Evolutionary conservation across 1,139 yeast species (phyloP).

Genomic region (Nakaseomyces delphensis): DNA sequence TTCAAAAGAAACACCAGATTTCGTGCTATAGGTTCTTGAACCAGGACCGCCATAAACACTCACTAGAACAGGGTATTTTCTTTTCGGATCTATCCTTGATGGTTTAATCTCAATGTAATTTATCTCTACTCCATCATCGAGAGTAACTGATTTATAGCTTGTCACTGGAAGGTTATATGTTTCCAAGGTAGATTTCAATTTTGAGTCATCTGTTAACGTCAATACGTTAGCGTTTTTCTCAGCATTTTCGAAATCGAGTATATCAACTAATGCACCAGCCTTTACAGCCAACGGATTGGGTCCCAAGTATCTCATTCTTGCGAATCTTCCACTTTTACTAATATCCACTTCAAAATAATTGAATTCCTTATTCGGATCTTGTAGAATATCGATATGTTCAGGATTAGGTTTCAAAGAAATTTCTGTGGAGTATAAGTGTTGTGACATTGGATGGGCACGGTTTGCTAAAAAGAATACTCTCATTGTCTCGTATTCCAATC

Average conservation of each 20-base stretch:
- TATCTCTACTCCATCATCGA: conserved; percentile 43
- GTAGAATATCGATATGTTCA: conserved; percentile 14
- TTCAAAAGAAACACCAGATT: conserved; percentile 54
- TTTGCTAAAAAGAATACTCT: conserved; percentile 59
- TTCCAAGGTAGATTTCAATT: conserved; percentile 27
- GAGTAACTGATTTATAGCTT: conserved; percentile 39
- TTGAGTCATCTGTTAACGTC: conserved; percentile 26
- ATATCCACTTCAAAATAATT: conserved; percentile 24
- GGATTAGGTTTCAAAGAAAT: conserved; percentile 17
- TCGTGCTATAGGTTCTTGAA: conserved; percentile 57
- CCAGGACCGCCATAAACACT: conserved; percentile 95
- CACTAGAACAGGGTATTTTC: conserved; percentile 71
- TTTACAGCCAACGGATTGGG: conserved; percentile 22
- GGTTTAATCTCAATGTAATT: conserved; percentile 75
- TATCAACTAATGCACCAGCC: conserved; percentile 23
- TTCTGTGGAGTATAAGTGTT: conserved; percentile 46
- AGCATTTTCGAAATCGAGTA: conserved; percentile 15
- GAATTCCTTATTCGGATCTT: conserved; percentile 17
- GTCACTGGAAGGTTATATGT: conserved; percentile 50
- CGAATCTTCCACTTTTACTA: conserved; percentile 28
- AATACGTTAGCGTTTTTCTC: conserved; percentile 13
- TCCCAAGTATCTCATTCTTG: conserved; percentile 23
- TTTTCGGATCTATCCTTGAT: conserved; percentile 47
- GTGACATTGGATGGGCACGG: conserved; percentile 44
- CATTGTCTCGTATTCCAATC: conserved; percentile 45